A percentile compares a stretch with the other conserved stretches of the same genome.
These are phyloP conservation scores for slime mould (Dictyostelium discoideum) DNA, from an alignment of 78 protist genomes.

Conservation along the genomic window DNA sequence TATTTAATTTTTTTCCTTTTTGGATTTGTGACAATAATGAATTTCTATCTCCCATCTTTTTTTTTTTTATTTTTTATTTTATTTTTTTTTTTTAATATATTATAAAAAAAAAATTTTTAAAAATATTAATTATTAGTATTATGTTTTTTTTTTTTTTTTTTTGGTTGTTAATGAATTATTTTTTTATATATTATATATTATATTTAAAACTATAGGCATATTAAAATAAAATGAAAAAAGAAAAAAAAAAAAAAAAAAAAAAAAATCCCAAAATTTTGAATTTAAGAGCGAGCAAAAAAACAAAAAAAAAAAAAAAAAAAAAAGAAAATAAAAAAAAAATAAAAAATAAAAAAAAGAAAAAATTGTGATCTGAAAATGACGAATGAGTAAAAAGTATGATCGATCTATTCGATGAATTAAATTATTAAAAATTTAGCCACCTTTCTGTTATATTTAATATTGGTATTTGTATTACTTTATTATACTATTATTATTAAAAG, in stretches of 20 bases:
- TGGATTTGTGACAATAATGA: slow-evolving; percentile 7
- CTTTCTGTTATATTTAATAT: not conserved
- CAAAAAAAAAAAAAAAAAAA: not conserved
- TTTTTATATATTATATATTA: no score
- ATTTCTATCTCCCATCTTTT: slow-evolving; percentile 26
- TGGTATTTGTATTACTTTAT: not conserved
- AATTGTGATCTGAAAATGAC: not conserved
- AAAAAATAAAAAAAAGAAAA: not conserved
- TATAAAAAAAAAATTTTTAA: not conserved
- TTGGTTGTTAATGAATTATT: not conserved
- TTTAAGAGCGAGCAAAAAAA: not conserved
- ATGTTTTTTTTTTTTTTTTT: no score
- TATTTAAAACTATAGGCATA: not conserved
- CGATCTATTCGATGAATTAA: not conserved
- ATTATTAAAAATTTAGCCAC: not conserved
- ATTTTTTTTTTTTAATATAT: not conserved
- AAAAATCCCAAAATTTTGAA: not conserved
- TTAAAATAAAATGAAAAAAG: no score
- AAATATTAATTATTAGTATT: not conserved
- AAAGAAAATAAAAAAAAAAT: no score
- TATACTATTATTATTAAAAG: no score
- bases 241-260: not conserved
- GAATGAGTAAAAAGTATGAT: not conserved
- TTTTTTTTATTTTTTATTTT: not conserved
- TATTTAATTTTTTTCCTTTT: slow-evolving; percentile 15